Base-by-base conservation (phyloP, 2,329 filamentous ascomycete species). In the Rutstroemia sydowiana region DNA sequence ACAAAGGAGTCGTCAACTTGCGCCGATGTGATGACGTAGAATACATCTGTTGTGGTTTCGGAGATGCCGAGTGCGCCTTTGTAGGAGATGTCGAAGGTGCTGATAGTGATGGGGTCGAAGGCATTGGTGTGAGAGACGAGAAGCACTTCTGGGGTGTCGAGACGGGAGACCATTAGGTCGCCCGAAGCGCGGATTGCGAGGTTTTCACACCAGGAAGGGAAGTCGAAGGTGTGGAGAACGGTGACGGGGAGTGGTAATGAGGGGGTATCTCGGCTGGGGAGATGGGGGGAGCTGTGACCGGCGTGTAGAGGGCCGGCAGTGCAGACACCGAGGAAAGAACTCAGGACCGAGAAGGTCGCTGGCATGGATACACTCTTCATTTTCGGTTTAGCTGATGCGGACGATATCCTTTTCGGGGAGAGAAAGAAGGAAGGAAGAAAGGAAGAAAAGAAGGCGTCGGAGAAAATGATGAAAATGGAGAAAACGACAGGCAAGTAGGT, bases 131-230 rank as follows among this genome's bases (percentile, higher is more conserved):
- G 68, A 46, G 69, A 57, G 32, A 72, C 55, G 26, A 68, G 58
- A 54, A 63, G 63, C 3, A 71, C 55, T 46, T 68, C 62, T 7
- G 69, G 61, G 18, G 47, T 44, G 37, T 64, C 62, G 9, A 70
- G 51, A 3, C 65, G 54, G 13, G 62, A 57, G n/a, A 67, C 62
- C 28, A 71, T 62, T n/a, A 71, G 55, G 23, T 67, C 60, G 13
- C 67, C 68, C 42, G 69, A 70, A n/a, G 60, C 46, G 18, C 65
- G 67, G 3, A 68, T 52, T 8, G 63, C 66, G 21, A 72, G 58
- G 48, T 72, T 72, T 53, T 72, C 70, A 20, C 31, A 43, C 57
- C 55, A 59, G 13, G 43, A 56, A 32, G 55, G 47, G 30, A 51
- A 48, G 8, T 13, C 36, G 13, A 55, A 54, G 16, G 46, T 37